Conservation (phyloP, 805 yeast genomes). For the Maudiozyma saulgeensis region DNA sequence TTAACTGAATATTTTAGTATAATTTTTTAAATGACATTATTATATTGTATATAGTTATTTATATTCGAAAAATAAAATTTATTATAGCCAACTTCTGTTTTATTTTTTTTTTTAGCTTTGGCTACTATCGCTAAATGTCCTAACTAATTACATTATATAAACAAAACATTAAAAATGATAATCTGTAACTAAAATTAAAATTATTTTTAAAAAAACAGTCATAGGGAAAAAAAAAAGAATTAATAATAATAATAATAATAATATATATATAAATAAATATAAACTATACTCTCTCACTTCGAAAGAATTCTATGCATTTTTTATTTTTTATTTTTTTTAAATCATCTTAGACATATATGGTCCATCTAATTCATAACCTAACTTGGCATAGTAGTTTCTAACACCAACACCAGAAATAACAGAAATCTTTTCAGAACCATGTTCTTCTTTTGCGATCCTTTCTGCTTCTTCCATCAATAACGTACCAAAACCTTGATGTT, state of each 20-base stretch:
- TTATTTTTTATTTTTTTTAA: slow-evolving; percentile 2
- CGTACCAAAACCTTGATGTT: slow-evolving; percentile 98
- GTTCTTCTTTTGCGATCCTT: slow-evolving; percentile 89
- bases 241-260: background rate
- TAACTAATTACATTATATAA: too few species aligned
- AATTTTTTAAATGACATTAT: too few species aligned
- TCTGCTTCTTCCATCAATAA: slow-evolving; percentile 97
- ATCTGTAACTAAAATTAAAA: background rate
- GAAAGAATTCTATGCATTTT: too few species aligned
- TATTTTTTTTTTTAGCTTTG: too few species aligned
- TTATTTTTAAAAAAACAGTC: background rate
- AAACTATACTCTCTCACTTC: background rate
- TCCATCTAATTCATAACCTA: slow-evolving; percentile 89
- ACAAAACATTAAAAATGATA: too few species aligned
- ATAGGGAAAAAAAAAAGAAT: slow-evolving; percentile 1
- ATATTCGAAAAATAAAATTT: too few species aligned
- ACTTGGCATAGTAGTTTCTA: slow-evolving; percentile 83
- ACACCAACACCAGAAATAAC: slow-evolving; percentile 98
- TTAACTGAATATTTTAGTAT: too few species aligned
- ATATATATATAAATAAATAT: background rate
- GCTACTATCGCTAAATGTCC: too few species aligned
- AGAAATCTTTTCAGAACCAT: slow-evolving; percentile 81
- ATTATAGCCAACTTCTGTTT: too few species aligned
- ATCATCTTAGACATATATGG: slow-evolving; percentile 86
- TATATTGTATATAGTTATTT: too few species aligned